Conservation (phyloP, 768 basidiomycete species). For the Boletellus ananas region DNA sequence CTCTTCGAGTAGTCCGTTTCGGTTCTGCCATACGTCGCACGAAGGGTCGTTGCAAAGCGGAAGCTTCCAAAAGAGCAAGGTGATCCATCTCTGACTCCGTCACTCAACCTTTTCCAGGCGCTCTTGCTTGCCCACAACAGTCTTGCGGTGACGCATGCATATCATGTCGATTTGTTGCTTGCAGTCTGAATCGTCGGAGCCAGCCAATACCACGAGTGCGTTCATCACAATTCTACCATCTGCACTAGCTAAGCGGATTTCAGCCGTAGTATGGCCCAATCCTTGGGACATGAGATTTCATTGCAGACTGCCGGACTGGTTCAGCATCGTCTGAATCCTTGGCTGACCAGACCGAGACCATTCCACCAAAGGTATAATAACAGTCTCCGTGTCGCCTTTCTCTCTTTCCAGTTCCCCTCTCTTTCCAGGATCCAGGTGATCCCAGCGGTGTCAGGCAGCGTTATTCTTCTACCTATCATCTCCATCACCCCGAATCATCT, state of each 20-base stretch:
- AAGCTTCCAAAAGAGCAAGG: slow-evolving; percentile 5
- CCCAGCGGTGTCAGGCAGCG: slow-evolving; percentile 23
- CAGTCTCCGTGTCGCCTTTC: slow-evolving; percentile 5
- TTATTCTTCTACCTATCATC: slow-evolving; percentile 17
- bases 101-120: too few species aligned
- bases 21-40: slow-evolving; percentile 14
- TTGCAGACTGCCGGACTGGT: slow-evolving; percentile 9
- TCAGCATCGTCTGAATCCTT: slow-evolving; percentile 5
- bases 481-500: slow-evolving; percentile 18
- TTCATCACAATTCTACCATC: too few species aligned
- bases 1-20: slow-evolving; percentile 14
- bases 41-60: neutral
- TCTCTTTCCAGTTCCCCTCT: slow-evolving; percentile 36
- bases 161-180: too few species aligned
- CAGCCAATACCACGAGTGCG: too few species aligned
- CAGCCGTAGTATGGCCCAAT: neutral
- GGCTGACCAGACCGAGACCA: slow-evolving; percentile 19
- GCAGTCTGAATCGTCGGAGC: too few species aligned
- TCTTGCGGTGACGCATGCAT: too few species aligned
- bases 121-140: too few species aligned
- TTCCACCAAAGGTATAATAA: slow-evolving; percentile 19
- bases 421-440: slow-evolving; percentile 54
- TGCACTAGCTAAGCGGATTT: neutral
- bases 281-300: neutral
- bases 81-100: too few species aligned